These are phyloP conservation scores for Mrakia blollopis DNA, from an alignment of 768 basidiomycete species.

Conservation along the genomic window DNA sequence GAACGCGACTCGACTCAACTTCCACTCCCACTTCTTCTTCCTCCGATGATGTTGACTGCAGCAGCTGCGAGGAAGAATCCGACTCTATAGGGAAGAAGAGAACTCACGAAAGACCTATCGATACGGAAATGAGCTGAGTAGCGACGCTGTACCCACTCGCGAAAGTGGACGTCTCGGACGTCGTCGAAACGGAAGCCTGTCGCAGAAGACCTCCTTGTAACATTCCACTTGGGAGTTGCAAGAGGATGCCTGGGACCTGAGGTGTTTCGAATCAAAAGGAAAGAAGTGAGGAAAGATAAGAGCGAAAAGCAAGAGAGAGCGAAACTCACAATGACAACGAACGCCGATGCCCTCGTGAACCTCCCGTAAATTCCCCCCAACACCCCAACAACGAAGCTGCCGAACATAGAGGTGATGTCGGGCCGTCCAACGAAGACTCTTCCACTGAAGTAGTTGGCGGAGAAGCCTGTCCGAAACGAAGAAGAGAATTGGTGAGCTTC, in stretches of 20 bases:
- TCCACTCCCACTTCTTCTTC: too few relatives aligned
- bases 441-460: constrained; percentile 63
- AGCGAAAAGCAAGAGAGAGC: not conserved
- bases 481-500: too few relatives aligned
- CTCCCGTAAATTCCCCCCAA: constrained; percentile 72
- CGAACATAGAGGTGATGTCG: constrained; percentile 66
- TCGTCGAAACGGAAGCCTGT: constrained; percentile 40
- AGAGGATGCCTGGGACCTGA: constrained; percentile 45
- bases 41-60: not conserved
- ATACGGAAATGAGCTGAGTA: constrained; percentile 54
- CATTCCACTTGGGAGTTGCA: constrained; percentile 78
- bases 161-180: constrained; percentile 50
- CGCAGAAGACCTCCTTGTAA: constrained; percentile 70
- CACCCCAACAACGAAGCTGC: constrained; percentile 74
- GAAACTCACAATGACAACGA: constrained; percentile 67
- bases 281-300: not conserved
- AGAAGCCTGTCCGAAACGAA: constrained; percentile 45
- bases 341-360: constrained; percentile 62
- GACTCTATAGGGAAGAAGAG: not conserved
- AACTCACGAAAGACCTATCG: constrained; percentile 53
- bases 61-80: not conserved
- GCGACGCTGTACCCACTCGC: constrained; percentile 65
- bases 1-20: too few relatives aligned
- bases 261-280: not conserved
- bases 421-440: constrained; percentile 60